Evolutionary conservation across 169 alveolate genomes (phyloP).

Genomic region (Plasmodium sp.): DNA sequence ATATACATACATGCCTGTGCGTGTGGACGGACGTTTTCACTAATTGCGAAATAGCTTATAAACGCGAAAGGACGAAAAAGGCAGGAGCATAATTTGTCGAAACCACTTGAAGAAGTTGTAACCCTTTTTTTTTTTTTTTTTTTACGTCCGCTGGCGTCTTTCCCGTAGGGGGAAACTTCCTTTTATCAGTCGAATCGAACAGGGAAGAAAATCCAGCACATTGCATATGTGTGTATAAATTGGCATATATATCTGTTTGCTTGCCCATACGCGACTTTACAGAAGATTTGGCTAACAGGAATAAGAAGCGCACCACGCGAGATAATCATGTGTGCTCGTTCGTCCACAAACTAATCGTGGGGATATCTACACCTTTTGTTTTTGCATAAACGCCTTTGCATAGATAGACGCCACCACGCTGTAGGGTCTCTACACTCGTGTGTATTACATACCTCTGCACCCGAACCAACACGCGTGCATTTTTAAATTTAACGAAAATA

Average conservation of each 20-base stretch:
- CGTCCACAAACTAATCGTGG: not conserved
- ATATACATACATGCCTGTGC: not conserved
- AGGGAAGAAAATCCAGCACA: not conserved
- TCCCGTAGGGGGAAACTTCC: not conserved
- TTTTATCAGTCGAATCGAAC: not conserved
- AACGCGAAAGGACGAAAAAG: not conserved
- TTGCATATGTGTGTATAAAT: not conserved
- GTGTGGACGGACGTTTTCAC: not conserved
- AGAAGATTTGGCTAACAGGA: not conserved
- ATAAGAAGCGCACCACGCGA: not conserved
- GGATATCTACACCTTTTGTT: not conserved
- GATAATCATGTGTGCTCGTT: not conserved
- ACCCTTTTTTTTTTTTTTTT: not conserved
- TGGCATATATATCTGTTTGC: not conserved
- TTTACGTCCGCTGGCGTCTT: not conserved
- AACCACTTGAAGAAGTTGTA: not conserved
- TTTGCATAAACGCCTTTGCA: not conserved
- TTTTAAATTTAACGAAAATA: not conserved
- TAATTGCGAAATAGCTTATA: not conserved
- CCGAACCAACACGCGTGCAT: not conserved
- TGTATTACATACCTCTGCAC: not conserved
- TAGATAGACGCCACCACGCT: not conserved
- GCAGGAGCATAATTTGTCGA: not conserved
- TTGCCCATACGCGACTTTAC: not conserved
- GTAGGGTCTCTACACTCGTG: not conserved